Conservation (phyloP, 108 stramenopile genomes). For the Skeletonema grethae region DNA sequence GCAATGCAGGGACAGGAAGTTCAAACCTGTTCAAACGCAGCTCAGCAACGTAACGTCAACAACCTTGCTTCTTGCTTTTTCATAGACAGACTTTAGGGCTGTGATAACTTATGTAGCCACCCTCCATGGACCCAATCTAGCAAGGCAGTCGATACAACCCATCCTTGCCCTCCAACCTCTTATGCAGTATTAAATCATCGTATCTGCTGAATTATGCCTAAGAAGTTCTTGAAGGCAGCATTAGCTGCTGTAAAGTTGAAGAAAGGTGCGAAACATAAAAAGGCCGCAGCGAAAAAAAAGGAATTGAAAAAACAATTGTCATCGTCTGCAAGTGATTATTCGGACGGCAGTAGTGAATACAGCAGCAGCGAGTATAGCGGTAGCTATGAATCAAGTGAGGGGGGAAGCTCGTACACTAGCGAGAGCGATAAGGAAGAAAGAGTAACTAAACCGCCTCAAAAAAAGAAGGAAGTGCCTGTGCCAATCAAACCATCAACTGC, state of each 20-base stretch:
- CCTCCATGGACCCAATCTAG: too few species aligned
- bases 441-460: neutral
- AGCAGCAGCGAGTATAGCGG: neutral
- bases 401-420: neutral
- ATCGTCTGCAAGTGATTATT: conserved; percentile 1
- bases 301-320: neutral
- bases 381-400: neutral
- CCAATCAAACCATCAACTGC: neutral
- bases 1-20: too few species aligned
- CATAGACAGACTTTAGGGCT: too few species aligned
- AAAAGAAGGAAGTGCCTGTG: neutral
- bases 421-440: neutral
- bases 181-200: neutral
- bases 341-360: neutral
- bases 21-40: too few species aligned
- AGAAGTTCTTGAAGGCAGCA: neutral
- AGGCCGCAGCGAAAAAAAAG: neutral
- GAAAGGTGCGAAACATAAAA: neutral
- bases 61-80: too few species aligned
- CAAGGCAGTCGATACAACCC: too few species aligned
- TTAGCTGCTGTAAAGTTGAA: neutral
- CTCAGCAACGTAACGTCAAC: too few species aligned
- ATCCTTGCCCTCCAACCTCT: neutral
- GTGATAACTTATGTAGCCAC: too few species aligned
- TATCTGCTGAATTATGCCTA: neutral